phyloP scores from a whole-genome alignment of 176 grass and related monocot species.

The Juncus inflexus region DNA sequence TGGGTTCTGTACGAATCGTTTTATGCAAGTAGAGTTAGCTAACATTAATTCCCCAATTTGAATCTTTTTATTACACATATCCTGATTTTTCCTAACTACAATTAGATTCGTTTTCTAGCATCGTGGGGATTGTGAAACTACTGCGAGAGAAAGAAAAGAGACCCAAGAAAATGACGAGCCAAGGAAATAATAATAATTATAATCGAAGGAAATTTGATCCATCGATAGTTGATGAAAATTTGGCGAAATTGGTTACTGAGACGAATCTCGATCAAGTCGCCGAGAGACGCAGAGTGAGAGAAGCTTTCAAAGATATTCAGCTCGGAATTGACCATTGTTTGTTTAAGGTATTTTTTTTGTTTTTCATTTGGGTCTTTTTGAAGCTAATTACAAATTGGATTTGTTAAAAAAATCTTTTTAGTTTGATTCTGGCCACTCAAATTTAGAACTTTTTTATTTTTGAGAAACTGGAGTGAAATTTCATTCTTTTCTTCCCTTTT shows the following conservation, averaged over 20 bases:
- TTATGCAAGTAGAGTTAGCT: too few relatives aligned
- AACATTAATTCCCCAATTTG: too few relatives aligned
- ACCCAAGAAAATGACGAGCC: neutral
- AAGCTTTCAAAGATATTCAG: constrained; percentile 82
- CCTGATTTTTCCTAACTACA: constrained; percentile 11
- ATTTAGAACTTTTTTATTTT: neutral
- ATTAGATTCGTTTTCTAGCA: constrained; percentile 30
- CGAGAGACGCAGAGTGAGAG: constrained; percentile 65
- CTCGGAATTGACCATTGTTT: constrained; percentile 79
- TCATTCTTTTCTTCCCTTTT: constrained; percentile 12
- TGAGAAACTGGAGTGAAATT: neutral
- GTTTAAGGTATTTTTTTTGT: constrained; percentile 49
- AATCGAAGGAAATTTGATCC: constrained; percentile 7
- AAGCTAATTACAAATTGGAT: too few relatives aligned
- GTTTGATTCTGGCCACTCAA: too few relatives aligned
- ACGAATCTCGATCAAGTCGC: constrained; percentile 67
- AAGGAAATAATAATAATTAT: neutral
- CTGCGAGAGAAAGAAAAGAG: constrained; percentile 18
- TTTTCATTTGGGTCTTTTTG: too few relatives aligned
- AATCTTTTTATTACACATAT: too few relatives aligned
- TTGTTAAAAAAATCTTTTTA: too few relatives aligned
- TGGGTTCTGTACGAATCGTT: too few relatives aligned
- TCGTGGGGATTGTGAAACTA: constrained; percentile 19
- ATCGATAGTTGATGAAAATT: constrained; percentile 43
- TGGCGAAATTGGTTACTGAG: constrained; percentile 50